These are phyloP conservation scores for Colletotrichum viniferum DNA, from an alignment of 2,329 filamentous ascomycete species.

Conservation along the genomic window DNA sequence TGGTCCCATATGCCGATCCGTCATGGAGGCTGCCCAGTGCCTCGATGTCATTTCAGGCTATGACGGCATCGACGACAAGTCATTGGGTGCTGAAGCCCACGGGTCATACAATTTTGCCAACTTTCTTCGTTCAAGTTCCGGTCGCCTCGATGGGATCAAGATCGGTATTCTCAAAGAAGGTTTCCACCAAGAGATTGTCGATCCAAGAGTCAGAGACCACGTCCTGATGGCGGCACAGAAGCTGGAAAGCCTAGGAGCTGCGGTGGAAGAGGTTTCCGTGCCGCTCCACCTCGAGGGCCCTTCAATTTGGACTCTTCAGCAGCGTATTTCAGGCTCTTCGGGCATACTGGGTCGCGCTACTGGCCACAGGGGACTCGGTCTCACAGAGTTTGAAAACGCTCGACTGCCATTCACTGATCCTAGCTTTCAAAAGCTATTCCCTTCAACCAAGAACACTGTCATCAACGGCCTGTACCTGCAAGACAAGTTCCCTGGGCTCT, in stretches of 20 bases:
- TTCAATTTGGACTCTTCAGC: slow-evolving; percentile 54
- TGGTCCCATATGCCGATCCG: slow-evolving; percentile 45
- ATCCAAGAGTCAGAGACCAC: slow-evolving; percentile 40
- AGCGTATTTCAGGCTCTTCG: slow-evolving; percentile 47
- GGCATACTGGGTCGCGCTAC: slow-evolving; percentile 46
- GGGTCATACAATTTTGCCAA: slow-evolving; percentile 30
- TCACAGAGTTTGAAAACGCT: slow-evolving; percentile 54
- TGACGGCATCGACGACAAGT: slow-evolving; percentile 52
- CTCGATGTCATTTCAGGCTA: slow-evolving; percentile 51
- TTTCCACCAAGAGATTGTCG: slow-evolving; percentile 41
- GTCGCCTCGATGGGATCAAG: slow-evolving; percentile 34
- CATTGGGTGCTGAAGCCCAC: slow-evolving; percentile 34
- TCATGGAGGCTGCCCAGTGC: slow-evolving; percentile 43
- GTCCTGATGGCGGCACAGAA: slow-evolving; percentile 45
- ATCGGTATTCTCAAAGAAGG: slow-evolving; percentile 51
- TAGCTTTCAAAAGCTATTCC: slow-evolving; percentile 56
- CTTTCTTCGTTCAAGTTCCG: slow-evolving; percentile 22
- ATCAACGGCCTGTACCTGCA: slow-evolving; percentile 54
- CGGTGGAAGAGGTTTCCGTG: slow-evolving; percentile 53
- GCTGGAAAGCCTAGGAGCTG: slow-evolving; percentile 51
- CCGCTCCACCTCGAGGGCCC: slow-evolving; percentile 52
- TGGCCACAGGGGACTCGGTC: slow-evolving; percentile 51
- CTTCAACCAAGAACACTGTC: slow-evolving; percentile 58
- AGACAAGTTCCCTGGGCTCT: slow-evolving; percentile 47
- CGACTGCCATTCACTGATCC: slow-evolving; percentile 50